A percentile compares a stretch with the other conserved stretches of the same genome.
These are phyloP conservation scores for Colletotrichum gloeosporioides DNA, from an alignment of 2,329 filamentous ascomycete genomes.

Conservation along the genomic window DNA sequence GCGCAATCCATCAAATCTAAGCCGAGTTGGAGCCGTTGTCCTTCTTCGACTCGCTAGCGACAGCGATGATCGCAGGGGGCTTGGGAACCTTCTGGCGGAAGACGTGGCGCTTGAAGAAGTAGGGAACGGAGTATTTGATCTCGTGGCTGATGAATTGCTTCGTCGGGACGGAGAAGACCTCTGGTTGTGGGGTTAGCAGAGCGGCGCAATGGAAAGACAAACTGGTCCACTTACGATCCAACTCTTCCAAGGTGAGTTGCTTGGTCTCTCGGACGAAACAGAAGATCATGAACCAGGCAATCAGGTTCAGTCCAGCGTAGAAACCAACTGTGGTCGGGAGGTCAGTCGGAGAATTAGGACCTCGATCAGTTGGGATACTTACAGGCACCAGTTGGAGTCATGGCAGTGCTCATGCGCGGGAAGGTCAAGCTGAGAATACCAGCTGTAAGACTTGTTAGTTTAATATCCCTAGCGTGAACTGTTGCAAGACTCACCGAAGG, in stretches of 20 bases:
- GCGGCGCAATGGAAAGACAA: not conserved
- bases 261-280: slow-evolving; percentile 64
- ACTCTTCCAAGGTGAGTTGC: not conserved
- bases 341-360: not conserved
- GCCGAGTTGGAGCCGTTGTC: not conserved
- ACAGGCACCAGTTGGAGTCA: slow-evolving; percentile 35
- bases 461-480: rapidly evolving
- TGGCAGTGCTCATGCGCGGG: slow-evolving; percentile 56
- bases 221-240: not conserved
- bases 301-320: slow-evolving; percentile 60
- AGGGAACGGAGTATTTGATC: slow-evolving; percentile 33
- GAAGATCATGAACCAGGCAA: slow-evolving; percentile 60
- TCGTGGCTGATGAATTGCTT: slow-evolving; percentile 36
- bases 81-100: slow-evolving; percentile 23
- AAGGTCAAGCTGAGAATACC: slow-evolving; percentile 66
- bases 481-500: not conserved
- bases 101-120: slow-evolving; percentile 34
- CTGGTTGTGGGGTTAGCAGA: not conserved
- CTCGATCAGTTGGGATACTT: slow-evolving; percentile 25
- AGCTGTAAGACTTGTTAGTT: not conserved
- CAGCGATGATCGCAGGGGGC: not conserved
- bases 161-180: slow-evolving; percentile 39
- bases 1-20: not conserved
- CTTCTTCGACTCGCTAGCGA: not conserved
- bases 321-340: slow-evolving; percentile 44